These are phyloP conservation scores for Zea luxurians DNA, from an alignment of 176 grass and related monocot genomes.

Conservation along the genomic window DNA sequence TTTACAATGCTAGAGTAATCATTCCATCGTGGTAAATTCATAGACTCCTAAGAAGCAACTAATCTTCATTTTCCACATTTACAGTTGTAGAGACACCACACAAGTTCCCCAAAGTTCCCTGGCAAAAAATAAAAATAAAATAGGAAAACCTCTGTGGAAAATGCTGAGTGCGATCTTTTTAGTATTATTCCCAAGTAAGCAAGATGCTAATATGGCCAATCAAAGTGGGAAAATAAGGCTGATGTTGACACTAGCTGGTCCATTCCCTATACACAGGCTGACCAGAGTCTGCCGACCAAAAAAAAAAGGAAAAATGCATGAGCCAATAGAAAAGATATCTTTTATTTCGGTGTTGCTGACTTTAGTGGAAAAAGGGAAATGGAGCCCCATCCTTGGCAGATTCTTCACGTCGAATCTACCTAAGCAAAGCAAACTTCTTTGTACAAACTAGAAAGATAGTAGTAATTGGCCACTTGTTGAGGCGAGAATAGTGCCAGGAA, in stretches of 20 bases:
- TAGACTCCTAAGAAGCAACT: background rate
- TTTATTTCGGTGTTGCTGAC: conserved; percentile 29
- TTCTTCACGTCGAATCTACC: conserved; percentile 38
- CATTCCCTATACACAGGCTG: conserved; percentile 22
- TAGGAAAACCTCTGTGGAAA: background rate
- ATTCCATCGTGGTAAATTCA: background rate
- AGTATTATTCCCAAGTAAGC: conserved; percentile 16
- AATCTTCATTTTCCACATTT: conserved; percentile 2
- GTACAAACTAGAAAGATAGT: background rate
- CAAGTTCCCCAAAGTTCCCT: background rate
- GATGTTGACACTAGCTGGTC: conserved; percentile 27
- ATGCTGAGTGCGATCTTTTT: background rate
- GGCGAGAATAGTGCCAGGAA: background rate
- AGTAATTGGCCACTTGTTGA: conserved; percentile 26
- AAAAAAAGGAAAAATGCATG: conserved; percentile 1
- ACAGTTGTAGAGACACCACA: background rate
- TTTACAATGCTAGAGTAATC: background rate
- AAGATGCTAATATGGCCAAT: conserved; percentile 24
- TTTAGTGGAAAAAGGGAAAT: conserved; percentile 35
- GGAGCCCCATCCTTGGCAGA: conserved; percentile 30
- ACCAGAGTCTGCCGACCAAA: conserved; percentile 25
- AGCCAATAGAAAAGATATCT: conserved; percentile 39
- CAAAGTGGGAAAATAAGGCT: too few species aligned
- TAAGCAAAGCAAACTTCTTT: background rate
- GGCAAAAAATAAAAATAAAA: background rate